Evolutionary conservation across 257 asterid genomes (phyloP).

Genomic region (Forsythia viridissima): DNA sequence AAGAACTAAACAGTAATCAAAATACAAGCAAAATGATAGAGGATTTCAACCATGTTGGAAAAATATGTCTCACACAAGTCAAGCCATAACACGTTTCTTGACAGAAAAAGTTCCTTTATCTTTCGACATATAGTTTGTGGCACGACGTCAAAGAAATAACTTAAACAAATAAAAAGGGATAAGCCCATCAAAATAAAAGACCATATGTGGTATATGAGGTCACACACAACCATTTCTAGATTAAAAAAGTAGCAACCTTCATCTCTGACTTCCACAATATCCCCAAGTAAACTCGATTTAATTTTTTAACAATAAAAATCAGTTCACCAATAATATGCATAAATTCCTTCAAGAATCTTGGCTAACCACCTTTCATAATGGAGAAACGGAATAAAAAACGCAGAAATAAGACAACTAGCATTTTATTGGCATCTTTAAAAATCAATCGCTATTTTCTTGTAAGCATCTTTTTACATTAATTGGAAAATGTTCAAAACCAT

Average conservation of each 20-base stretch:
- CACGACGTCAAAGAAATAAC: not conserved
- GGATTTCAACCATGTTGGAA: slow-evolving; percentile 1
- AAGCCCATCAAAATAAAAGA: slow-evolving; percentile 2
- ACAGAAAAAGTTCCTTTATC: not conserved
- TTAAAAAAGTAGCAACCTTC: slow-evolving; percentile 14
- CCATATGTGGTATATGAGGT: not conserved
- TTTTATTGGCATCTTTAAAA: not conserved
- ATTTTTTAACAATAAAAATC: slow-evolving; percentile 22
- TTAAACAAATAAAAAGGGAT: slow-evolving; percentile 12
- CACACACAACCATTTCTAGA: not conserved
- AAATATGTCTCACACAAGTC: not conserved
- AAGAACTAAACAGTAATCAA: not conserved
- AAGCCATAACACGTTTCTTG: not conserved
- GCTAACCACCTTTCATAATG: slow-evolving; percentile 18
- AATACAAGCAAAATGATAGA: not conserved
- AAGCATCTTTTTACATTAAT: not conserved
- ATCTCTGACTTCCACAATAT: slow-evolving; percentile 33
- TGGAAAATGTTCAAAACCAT: not conserved
- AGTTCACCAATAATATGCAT: slow-evolving; percentile 11
- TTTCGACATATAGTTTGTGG: not conserved
- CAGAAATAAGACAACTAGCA: slow-evolving; percentile 26
- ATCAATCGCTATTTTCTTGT: not conserved
- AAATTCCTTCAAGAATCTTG: slow-evolving; percentile 16
- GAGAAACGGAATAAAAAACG: slow-evolving; percentile 8
- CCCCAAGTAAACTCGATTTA: slow-evolving; percentile 26